phyloP scores from a whole-genome alignment of 805 yeast species.

The Dipodascus geniculatus region DNA sequence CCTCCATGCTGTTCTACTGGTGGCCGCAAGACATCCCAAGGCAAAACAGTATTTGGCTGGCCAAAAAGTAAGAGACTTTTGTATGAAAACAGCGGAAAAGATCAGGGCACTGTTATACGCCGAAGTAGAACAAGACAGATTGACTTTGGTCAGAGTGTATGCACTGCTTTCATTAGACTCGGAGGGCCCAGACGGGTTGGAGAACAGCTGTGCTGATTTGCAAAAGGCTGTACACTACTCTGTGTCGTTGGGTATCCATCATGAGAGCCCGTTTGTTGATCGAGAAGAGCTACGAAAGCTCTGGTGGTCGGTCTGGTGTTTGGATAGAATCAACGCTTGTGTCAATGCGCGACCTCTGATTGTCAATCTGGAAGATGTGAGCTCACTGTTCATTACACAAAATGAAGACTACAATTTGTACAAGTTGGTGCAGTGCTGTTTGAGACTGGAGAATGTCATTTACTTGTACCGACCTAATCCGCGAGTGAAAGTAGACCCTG shows the following conservation, averaged over 20 bases:
- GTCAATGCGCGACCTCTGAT: conserved; percentile 30
- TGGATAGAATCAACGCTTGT: conserved; percentile 30
- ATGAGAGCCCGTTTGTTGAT: conserved; percentile 26
- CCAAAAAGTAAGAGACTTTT: conserved; percentile 24
- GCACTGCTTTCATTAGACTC: conserved; percentile 29
- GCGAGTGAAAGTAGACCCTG: neutral
- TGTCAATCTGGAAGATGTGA: conserved; percentile 30
- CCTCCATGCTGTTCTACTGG: conserved; percentile 32
- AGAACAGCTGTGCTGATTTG: conserved; percentile 27
- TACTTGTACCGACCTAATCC: conserved; percentile 27
- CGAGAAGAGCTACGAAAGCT: conserved; percentile 21
- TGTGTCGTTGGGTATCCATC: conserved; percentile 30
- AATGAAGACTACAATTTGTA: conserved; percentile 22
- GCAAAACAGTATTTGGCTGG: conserved; percentile 22
- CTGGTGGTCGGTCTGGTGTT: conserved; percentile 32
- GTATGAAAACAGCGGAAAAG: conserved; percentile 24
- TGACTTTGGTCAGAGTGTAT: conserved; percentile 27
- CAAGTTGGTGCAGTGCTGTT: conserved; percentile 24
- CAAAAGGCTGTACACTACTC: conserved; percentile 31
- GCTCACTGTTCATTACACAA: conserved; percentile 21
- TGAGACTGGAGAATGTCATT: conserved; percentile 27
- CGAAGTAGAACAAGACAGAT: conserved; percentile 29
- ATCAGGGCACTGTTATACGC: conserved; percentile 28
- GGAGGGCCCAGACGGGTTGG: conserved; percentile 31
- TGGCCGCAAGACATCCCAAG: conserved; percentile 30